phyloP scores from a whole-genome alignment of 164 flowering plant genomes.

The Santalum album region DNA sequence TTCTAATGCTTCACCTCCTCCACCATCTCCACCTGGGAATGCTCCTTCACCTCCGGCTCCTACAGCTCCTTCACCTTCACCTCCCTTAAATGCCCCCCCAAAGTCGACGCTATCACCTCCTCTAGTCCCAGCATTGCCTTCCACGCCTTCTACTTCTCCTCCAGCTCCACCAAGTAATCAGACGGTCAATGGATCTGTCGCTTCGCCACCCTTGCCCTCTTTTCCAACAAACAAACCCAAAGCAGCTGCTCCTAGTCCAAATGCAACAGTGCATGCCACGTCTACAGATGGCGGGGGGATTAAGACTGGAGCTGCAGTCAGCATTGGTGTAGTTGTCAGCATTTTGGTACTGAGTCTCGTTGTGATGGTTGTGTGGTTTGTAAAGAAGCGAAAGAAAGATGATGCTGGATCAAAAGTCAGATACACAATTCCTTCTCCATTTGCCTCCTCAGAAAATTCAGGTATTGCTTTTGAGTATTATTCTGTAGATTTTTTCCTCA shows the following conservation, averaged over 20 bases:
- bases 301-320: slow-evolving; percentile 23
- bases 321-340: slow-evolving; percentile 30
- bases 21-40: not conserved
- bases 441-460: slow-evolving; percentile 44
- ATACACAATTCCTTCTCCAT: slow-evolving; percentile 37
- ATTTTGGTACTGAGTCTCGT: slow-evolving; percentile 34
- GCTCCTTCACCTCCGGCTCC: not conserved
- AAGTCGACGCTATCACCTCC: slow-evolving; percentile 4
- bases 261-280: slow-evolving; percentile 11
- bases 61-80: slow-evolving; percentile 19
- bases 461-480: slow-evolving; percentile 24
- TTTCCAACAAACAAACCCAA: slow-evolving; percentile 27
- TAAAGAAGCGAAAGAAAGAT: slow-evolving; percentile 27
- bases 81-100: slow-evolving; percentile 14
- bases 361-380: slow-evolving; percentile 33
- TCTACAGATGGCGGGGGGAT: slow-evolving; percentile 12
- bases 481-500: not conserved
- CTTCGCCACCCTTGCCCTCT: slow-evolving; percentile 14
- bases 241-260: slow-evolving; percentile 19
- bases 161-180: slow-evolving; percentile 21
- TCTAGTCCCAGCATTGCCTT: slow-evolving; percentile 18
- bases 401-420: slow-evolving; percentile 9
- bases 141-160: slow-evolving; percentile 20
- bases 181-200: slow-evolving; percentile 9
- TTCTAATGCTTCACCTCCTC: slow-evolving; percentile 20